Evolutionary conservation across 176 grass and related monocot genomes (phyloP), one percentile per base, ranked within the genome.

Genomic region (Secale cereale): DNA sequence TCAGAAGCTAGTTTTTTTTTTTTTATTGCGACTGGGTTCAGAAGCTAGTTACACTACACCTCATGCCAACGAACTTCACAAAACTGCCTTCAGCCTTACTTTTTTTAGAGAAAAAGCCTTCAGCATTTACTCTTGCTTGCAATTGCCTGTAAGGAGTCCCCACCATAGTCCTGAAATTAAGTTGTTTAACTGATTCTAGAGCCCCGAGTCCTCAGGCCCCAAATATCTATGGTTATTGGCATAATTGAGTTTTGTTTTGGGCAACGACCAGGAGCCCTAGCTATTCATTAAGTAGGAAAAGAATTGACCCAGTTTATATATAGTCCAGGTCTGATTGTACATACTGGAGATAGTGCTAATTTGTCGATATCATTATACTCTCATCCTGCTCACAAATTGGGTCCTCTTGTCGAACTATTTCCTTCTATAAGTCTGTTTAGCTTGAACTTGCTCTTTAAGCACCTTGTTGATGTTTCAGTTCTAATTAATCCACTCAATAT

Each of bases 401-500:
- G 28, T 86, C 12, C 62, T 73, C 39, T 46, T 46, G 66, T 46
- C 46, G 40, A 80, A 65, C 17, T 75, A 29, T 80, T 72, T 79
- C 15, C 15, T 86, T 26, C 36, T 15, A 20, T 15, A 66, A 66
- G 59, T 67, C 2, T 78, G 33, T 78, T 36, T 52, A 22, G 9
- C 32, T 62, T 85, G 23, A 54, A 52, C 9, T 77, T 86, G 23
- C 28, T 60, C 23, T 70, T 61, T 33, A 62, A 63, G 5, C 2
- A 14, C 40, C 7, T 19, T 67, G 30, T 46, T 81, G 29, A 81
- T 81, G 19, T 33, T 81, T 81, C 62, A 16, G 5, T 35, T 81
- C 40, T 74, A 45, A 70, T 65, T 66, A 33, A 67, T 67, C 45
- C 39, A 81, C 29, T 68, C 63, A 81, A 15, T 67, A 65, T 80